Conservation (phyloP, 2,329 filamentous ascomycete species). For the Pseudogymnoascus sp. region DNA sequence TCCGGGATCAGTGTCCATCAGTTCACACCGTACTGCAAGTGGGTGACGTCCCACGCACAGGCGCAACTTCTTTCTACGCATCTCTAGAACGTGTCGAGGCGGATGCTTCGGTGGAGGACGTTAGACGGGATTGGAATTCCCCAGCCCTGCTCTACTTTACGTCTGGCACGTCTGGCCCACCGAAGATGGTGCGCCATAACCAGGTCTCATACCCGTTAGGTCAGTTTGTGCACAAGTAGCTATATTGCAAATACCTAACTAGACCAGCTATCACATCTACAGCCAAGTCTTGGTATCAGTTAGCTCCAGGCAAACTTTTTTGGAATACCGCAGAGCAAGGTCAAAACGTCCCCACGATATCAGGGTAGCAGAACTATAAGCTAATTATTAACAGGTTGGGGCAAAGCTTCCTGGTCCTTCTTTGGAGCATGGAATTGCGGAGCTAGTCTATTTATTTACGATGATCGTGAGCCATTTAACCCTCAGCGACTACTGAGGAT, state of each 20-base stretch:
- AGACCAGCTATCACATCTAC: conserved; percentile 29
- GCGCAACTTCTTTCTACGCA: not conserved
- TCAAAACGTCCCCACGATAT: not conserved
- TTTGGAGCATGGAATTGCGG: conserved; percentile 34
- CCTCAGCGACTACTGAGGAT: conserved; percentile 26
- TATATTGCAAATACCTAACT: not conserved
- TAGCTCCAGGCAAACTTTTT: conserved; percentile 30
- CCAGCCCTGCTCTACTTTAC: conserved; percentile 34
- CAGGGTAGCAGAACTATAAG: not conserved
- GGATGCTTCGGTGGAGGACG: conserved; percentile 22
- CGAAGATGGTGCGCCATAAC: conserved; percentile 35
- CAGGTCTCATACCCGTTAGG: conserved; percentile 34
- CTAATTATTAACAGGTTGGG: conserved; percentile 27
- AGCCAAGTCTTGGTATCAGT: conserved; percentile 31
- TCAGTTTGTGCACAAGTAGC: conserved; percentile 7
- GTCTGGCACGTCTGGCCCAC: conserved; percentile 32
- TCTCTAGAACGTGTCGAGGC: conserved; percentile 21
- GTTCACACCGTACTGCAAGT: conserved; percentile 30
- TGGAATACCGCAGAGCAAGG: conserved; percentile 35
- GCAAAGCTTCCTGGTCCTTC: conserved; percentile 35
- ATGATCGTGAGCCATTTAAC: conserved; percentile 30
- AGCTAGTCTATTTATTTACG: conserved; percentile 33
- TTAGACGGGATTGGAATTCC: not conserved
- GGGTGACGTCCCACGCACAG: conserved; percentile 11
- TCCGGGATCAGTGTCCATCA: conserved; percentile 26